Percentiles rank a stretch among this genome's conserved stretches.
Conservation (phyloP, 2,329 filamentous ascomycete genomes). For the Calonectria pteridis region DNA sequence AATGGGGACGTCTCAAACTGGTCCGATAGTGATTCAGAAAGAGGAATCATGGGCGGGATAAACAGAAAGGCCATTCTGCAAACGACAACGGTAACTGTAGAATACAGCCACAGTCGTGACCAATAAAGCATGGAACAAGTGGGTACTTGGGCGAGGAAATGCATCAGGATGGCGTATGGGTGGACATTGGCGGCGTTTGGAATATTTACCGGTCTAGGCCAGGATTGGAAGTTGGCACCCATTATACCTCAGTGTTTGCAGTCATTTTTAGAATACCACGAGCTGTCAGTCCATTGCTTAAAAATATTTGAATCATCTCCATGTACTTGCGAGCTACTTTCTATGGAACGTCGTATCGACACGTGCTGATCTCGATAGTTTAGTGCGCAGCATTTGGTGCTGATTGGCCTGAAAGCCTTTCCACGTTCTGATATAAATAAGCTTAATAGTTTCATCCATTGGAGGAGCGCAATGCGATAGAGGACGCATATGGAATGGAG, state of each 20-base stretch:
- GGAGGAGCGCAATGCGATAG: not conserved
- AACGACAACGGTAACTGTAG: constrained; percentile 39
- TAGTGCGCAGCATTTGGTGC: not conserved
- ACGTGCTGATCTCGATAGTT: not conserved
- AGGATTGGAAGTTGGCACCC: not conserved
- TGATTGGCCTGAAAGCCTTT: not conserved
- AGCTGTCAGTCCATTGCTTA: too few relatives aligned
- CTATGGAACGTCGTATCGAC: not conserved
- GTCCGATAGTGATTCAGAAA: constrained; percentile 40
- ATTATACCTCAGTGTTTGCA: not conserved
- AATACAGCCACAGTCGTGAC: constrained; percentile 30
- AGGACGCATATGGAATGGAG: not conserved
- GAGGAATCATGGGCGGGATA: constrained; percentile 29
- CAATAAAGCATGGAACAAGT: not conserved
- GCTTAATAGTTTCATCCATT: not conserved
- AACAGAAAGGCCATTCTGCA: constrained; percentile 37
- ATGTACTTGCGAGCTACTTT: not conserved
- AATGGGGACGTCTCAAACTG: constrained; percentile 28
- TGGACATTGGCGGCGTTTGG: not conserved
- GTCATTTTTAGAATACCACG: not conserved
- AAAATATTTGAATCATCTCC: not conserved
- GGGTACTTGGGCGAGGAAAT: not conserved
- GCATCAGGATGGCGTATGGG: constrained; percentile 1
- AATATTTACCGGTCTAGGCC: not conserved
- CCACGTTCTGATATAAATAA: not conserved